Percentiles rank a stretch among this genome's conserved stretches.
Evolutionary conservation across 2,329 filamentous ascomycete species (phyloP).

Genomic region (Decorospora gaudefroyi): DNA sequence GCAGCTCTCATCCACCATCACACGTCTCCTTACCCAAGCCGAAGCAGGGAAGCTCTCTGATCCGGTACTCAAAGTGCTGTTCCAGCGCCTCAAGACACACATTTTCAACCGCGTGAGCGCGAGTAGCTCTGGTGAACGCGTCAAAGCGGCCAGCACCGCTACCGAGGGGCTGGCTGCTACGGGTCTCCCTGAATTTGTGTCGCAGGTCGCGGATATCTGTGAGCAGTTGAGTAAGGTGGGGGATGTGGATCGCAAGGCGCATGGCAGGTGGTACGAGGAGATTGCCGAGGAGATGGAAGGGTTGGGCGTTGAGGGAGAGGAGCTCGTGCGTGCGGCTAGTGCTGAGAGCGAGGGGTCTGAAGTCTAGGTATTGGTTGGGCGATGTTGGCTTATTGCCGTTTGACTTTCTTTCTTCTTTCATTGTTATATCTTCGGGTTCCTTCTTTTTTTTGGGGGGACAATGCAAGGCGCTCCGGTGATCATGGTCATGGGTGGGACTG

Average conservation of each 20-base stretch:
- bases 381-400: not conserved
- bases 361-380: not conserved
- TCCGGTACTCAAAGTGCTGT: conserved; percentile 68
- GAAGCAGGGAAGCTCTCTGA: conserved; percentile 58
- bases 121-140: conserved; percentile 69
- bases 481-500: too few species aligned
- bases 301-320: conserved; percentile 39
- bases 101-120: conserved; percentile 68
- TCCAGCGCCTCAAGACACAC: conserved; percentile 69
- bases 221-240: conserved; percentile 69
- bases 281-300: conserved; percentile 61
- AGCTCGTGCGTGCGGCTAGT: conserved; percentile 32
- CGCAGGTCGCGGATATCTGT: conserved; percentile 69
- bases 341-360: conserved; percentile 27
- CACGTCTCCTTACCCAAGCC: conserved; percentile 59
- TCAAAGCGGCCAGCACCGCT: conserved; percentile 69
- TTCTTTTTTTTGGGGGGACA: too few species aligned
- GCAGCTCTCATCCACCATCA: conserved; percentile 51
- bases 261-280: conserved; percentile 71
- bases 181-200: conserved; percentile 74
- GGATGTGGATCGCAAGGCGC: conserved; percentile 68
- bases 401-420: too few species aligned
- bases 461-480: too few species aligned
- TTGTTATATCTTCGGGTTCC: too few species aligned
- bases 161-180: conserved; percentile 70